These are phyloP conservation scores for Geotrichum fermentans DNA, from an alignment of 1,139 yeast genomes.

Conservation along the genomic window DNA sequence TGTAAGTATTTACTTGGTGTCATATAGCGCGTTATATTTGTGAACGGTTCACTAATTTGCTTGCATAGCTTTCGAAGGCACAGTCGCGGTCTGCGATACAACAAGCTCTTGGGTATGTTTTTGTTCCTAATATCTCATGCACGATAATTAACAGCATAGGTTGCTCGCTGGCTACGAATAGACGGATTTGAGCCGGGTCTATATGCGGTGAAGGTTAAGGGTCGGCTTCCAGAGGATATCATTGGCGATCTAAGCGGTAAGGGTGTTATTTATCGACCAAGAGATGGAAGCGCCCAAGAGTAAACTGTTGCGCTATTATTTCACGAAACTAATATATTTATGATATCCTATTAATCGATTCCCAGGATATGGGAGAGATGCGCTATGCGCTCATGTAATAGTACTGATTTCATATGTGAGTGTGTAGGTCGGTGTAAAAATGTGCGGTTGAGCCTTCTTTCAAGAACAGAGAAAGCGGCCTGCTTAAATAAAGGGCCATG, in stretches of 20 bases:
- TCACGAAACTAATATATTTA: not conserved
- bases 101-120: conserved; percentile 80
- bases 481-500: too few species aligned
- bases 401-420: too few species aligned
- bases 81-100: conserved; percentile 85
- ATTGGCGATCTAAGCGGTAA: conserved; percentile 65
- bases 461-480: too few species aligned
- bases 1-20: too few species aligned
- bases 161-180: conserved; percentile 91
- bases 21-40: too few species aligned
- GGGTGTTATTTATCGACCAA: conserved; percentile 81
- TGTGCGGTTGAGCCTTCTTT: too few species aligned
- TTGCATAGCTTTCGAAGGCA: conserved; percentile 79
- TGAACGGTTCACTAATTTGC: too few species aligned
- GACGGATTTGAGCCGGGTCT: conserved; percentile 86
- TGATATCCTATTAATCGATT: not conserved
- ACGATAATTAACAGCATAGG: conserved; percentile 18
- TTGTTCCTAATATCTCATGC: not conserved
- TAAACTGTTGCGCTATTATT: conserved; percentile 30
- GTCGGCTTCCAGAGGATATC: conserved; percentile 84
- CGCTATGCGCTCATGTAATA: too few species aligned
- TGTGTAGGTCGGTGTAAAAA: too few species aligned
- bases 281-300: conserved; percentile 93
- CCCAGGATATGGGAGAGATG: too few species aligned
- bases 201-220: conserved; percentile 90